Percentiles rank a stretch among this genome's conserved stretches.
These are phyloP conservation scores for Colletotrichum sojae DNA, from an alignment of 2,329 filamentous ascomycete genomes.

Conservation along the genomic window DNA sequence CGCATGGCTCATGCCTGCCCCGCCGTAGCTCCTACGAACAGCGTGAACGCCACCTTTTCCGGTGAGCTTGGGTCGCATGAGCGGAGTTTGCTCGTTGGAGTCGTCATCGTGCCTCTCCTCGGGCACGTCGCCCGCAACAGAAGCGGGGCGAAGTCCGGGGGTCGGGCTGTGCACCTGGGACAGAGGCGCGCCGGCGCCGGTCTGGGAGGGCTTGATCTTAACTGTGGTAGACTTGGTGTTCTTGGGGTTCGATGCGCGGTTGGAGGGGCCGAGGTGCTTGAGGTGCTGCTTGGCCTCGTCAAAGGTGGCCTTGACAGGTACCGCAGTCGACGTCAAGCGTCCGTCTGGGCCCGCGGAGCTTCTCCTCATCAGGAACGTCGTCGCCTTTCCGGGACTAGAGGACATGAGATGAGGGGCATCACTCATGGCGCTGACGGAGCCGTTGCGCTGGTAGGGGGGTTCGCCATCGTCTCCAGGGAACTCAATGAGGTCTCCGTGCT, in stretches of 20 bases:
- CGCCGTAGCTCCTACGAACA: constrained; percentile 41
- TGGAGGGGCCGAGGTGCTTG: constrained; percentile 76
- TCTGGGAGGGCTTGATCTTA: constrained; percentile 74
- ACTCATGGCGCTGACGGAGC: constrained; percentile 54
- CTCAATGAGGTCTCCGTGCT: constrained; percentile 48
- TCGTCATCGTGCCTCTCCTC: constrained; percentile 34
- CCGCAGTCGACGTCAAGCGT: constrained; percentile 59
- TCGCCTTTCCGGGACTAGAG: constrained; percentile 62
- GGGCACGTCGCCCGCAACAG: constrained; percentile 40
- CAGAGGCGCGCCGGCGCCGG: constrained; percentile 60
- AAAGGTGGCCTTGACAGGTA: constrained; percentile 72
- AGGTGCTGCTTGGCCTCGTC: constrained; percentile 75
- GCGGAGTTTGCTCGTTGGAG: constrained; percentile 39
- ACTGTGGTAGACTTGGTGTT: constrained; percentile 74
- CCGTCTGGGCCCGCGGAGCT: constrained; percentile 70
- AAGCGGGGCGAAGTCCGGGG: constrained; percentile 43
- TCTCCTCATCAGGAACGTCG: constrained; percentile 73
- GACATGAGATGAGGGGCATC: constrained; percentile 57
- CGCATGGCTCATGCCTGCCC: constrained; percentile 36
- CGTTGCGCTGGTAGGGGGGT: constrained; percentile 48
- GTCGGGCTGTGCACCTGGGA: constrained; percentile 37
- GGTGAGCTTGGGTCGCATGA: constrained; percentile 43
- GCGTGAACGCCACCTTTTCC: constrained; percentile 44
- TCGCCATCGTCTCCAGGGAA: constrained; percentile 59
- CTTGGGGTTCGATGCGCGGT: constrained; percentile 75